Base-by-base conservation (phyloP, 2,329 filamentous ascomycete genomes). In the Alternaria sp. region DNA sequence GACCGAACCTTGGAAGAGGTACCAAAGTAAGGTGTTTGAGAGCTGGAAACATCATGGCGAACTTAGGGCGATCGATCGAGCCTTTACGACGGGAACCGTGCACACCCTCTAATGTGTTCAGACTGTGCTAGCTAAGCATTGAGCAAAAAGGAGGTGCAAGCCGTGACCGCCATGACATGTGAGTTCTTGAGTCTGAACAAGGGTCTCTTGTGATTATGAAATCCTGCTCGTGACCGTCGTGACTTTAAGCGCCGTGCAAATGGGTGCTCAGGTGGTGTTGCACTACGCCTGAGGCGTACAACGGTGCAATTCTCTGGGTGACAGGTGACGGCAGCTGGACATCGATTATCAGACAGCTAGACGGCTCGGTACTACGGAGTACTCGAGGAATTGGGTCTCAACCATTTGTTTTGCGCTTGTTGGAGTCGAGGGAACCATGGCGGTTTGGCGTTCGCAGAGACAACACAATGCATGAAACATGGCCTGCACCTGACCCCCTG, bases 401-500 rank as follows among this genome's bases (percentile, higher is more conserved):
- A 36, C 27, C 36, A 20, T 54, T 56, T 50, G 52, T 57, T 60
- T 46, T 57, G 53, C 45, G 43, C 36, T 30, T 48, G 57, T 38
- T 43, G 36, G 7, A 43, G 57, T n/a, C 30, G 30, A 45, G 46
- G 44, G 52, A 48, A 51, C 52, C 52, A 56, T 28, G 57, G 40
- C 57, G 32, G 36, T 38, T 44, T 60, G 57, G 57, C 28, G 36
- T 44, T 56, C 28, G 45, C 45, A 28, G 40, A 46, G 58, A 46
- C 25, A 38, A 27, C 43, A 34, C 46, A 45, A 36, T 48, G 28
- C 45, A 56, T 51, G 58, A 50, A 44, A 34, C 50, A 48, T 36
- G 45, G 20, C 52, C 53, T 51, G 58, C 54, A 49, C 51, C 44
- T 60, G 60, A 55, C 59, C 62, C 63, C 62, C 58, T 65, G 63